These are phyloP conservation scores for Hypoxylon sp. DNA, from an alignment of 2,329 filamentous ascomycete genomes.

Conservation along the genomic window DNA sequence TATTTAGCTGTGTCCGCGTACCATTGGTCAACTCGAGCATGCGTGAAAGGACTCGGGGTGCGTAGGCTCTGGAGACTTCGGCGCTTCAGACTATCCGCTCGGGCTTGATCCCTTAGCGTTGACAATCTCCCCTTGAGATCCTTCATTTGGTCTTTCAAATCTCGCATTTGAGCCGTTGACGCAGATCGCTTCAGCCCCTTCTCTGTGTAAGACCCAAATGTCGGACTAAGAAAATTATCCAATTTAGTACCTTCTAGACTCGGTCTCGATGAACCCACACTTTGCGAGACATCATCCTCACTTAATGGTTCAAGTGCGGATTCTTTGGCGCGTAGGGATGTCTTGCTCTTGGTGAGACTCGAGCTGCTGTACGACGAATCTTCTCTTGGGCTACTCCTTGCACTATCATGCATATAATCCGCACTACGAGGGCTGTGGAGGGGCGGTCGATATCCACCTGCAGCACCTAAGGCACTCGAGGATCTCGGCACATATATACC, in stretches of 20 bases:
- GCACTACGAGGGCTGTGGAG: slow-evolving; percentile 61
- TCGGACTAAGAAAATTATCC: slow-evolving; percentile 62
- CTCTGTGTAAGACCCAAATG: slow-evolving; percentile 60
- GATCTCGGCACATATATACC: slow-evolving; percentile 68
- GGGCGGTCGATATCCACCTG: slow-evolving; percentile 70
- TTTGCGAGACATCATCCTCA: slow-evolving; percentile 64
- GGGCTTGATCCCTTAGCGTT: slow-evolving; percentile 81
- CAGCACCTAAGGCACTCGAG: slow-evolving; percentile 74
- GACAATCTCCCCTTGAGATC: slow-evolving; percentile 90
- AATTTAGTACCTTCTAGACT: slow-evolving; percentile 54
- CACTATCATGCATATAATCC: slow-evolving; percentile 58
- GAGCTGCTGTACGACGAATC: slow-evolving; percentile 45
- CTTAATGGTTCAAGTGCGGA: slow-evolving; percentile 66
- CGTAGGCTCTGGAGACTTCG: slow-evolving; percentile 82
- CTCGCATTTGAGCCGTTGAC: slow-evolving; percentile 80
- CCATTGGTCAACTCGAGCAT: slow-evolving; percentile 72
- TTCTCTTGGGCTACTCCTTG: slow-evolving; percentile 49
- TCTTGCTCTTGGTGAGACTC: slow-evolving; percentile 53
- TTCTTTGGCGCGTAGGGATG: slow-evolving; percentile 60
- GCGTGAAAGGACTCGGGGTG: slow-evolving; percentile 83
- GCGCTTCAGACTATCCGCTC: slow-evolving; percentile 83
- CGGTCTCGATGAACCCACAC: slow-evolving; percentile 44
- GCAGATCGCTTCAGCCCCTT: slow-evolving; percentile 73
- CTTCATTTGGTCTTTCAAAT: slow-evolving; percentile 86
- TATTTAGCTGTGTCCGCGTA: slow-evolving; percentile 56